Percentiles rank a stretch among this genome's conserved stretches.
phyloP scores from a whole-genome alignment of 768 basidiomycete genomes.

The Strobilomyces confusus region DNA sequence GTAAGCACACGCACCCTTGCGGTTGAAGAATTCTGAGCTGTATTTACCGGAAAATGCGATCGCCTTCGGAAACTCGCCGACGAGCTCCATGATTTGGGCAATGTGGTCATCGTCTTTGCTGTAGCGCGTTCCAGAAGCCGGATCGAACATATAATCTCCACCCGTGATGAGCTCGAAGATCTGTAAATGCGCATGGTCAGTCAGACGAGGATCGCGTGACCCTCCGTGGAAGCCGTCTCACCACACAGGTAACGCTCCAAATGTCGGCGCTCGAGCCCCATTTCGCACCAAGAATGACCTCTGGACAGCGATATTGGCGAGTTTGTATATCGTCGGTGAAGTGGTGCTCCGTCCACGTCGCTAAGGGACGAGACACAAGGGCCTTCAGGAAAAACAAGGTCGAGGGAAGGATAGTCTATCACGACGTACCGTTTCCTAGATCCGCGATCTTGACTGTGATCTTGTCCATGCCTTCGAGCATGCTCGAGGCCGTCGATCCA shows the following conservation, averaged over 20 bases:
- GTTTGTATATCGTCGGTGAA: constrained; percentile 99
- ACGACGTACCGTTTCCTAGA: constrained; percentile 80
- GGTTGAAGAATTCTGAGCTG: constrained; percentile 90
- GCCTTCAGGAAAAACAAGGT: neutral
- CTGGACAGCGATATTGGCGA: constrained; percentile 94
- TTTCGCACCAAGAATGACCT: constrained; percentile 93
- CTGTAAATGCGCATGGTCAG: constrained; percentile 34
- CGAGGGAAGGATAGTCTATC: neutral
- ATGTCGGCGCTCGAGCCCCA: constrained; percentile 96
- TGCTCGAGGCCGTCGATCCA: constrained; percentile 26
- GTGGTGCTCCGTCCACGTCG: constrained; percentile 90
- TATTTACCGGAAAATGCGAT: constrained; percentile 91
- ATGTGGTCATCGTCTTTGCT: constrained; percentile 97
- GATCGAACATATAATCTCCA: constrained; percentile 98
- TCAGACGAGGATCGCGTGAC: neutral
- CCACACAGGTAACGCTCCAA: constrained; percentile 95
- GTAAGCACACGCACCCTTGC: constrained; percentile 63
- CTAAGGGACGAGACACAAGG: constrained; percentile 26
- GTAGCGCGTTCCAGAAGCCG: constrained; percentile 90
- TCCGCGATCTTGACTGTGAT: constrained; percentile 99
- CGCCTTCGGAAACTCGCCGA: constrained; percentile 83
- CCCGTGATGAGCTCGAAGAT: constrained; percentile 94
- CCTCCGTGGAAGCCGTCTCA: constrained; percentile 36
- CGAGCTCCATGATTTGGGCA: constrained; percentile 94
- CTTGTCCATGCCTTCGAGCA: constrained; percentile 47